Evolutionary conservation across 1,284 basidiomycete genomes (phyloP).

Genomic region (Microbotryum lychnidis-dioicae): DNA sequence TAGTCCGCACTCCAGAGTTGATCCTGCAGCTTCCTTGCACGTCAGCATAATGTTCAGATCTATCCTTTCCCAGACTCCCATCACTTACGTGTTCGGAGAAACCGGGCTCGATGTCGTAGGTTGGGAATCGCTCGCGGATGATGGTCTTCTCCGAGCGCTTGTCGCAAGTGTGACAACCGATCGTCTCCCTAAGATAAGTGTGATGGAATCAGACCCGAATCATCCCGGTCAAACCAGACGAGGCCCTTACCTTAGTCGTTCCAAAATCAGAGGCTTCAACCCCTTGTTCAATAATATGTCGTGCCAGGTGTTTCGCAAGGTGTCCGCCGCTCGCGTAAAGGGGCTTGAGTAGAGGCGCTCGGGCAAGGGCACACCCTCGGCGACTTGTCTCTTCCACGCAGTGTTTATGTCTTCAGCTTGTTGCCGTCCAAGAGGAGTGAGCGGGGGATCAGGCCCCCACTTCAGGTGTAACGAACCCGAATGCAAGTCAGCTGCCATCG

Average conservation of each 20-base stretch:
- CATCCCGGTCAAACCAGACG: not conserved
- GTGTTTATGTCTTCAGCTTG: slow-evolving; percentile 54
- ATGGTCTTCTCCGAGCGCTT: slow-evolving; percentile 54
- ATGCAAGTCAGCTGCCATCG: too few species aligned
- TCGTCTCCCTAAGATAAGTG: slow-evolving; percentile 47
- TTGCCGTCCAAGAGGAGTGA: slow-evolving; percentile 57
- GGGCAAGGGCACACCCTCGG: slow-evolving; percentile 53
- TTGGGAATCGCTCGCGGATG: slow-evolving; percentile 53
- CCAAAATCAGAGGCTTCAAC: slow-evolving; percentile 46
- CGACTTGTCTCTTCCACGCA: slow-evolving; percentile 55
- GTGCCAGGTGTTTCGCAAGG: slow-evolving; percentile 57
- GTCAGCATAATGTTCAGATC: not conserved
- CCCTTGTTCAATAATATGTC: slow-evolving; percentile 38
- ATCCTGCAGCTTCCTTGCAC: slow-evolving; percentile 20
- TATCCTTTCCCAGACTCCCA: not conserved
- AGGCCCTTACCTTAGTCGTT: slow-evolving; percentile 34
- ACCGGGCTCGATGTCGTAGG: slow-evolving; percentile 55
- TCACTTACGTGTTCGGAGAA: slow-evolving; percentile 53
- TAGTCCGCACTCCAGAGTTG: slow-evolving; percentile 46
- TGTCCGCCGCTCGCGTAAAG: slow-evolving; percentile 61
- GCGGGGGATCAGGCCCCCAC: slow-evolving; percentile 58
- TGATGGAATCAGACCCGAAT: not conserved
- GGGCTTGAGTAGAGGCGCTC: slow-evolving; percentile 61
- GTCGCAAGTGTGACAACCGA: slow-evolving; percentile 60
- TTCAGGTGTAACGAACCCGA: not conserved